Evolutionary conservation across 345 rosid species (phyloP).

Genomic region (Moricandia arvensis): DNA sequence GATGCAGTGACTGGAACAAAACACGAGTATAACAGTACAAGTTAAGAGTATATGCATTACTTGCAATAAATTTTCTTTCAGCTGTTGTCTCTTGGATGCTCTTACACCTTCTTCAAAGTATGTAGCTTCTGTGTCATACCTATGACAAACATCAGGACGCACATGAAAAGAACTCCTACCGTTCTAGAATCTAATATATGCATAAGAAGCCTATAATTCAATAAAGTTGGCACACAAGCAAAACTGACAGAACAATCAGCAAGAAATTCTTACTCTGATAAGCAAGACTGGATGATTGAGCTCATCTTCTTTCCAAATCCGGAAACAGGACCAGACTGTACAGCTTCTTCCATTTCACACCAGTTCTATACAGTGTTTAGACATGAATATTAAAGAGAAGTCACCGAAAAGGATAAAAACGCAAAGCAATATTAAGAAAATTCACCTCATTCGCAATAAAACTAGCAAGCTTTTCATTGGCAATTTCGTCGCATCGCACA

Average conservation of each 20-base stretch:
- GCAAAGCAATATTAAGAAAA: not conserved
- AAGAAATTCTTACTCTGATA: conserved; percentile 63
- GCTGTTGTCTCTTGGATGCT: conserved; percentile 76
- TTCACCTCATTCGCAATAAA: conserved; percentile 72
- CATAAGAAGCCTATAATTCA: not conserved
- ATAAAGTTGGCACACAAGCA: not conserved
- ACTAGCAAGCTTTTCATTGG: conserved; percentile 62
- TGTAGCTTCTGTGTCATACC: conserved; percentile 81
- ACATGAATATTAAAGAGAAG: not conserved
- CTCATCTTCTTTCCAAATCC: conserved; percentile 88
- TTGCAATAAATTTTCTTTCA: conserved; percentile 84
- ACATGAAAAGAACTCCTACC: conserved; percentile 17
- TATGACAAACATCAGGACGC: conserved; percentile 30
- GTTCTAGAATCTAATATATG: conserved; percentile 1
- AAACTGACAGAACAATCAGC: not conserved
- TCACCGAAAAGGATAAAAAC: not conserved
- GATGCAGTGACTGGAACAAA: not conserved
- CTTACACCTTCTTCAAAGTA: conserved; percentile 96
- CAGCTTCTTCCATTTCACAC: conserved; percentile 74
- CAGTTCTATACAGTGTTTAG: conserved; percentile 51
- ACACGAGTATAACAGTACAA: conserved; percentile 15
- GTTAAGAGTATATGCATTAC: conserved; percentile 46
- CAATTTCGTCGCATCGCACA: conserved; percentile 98
- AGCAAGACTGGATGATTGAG: conserved; percentile 48
- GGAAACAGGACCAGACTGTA: conserved; percentile 60